Evolutionary conservation across 2,329 filamentous ascomycete genomes (phyloP), one percentile per base, ranked within the genome.

Genomic region (Penicillium sclerotiorum): DNA sequence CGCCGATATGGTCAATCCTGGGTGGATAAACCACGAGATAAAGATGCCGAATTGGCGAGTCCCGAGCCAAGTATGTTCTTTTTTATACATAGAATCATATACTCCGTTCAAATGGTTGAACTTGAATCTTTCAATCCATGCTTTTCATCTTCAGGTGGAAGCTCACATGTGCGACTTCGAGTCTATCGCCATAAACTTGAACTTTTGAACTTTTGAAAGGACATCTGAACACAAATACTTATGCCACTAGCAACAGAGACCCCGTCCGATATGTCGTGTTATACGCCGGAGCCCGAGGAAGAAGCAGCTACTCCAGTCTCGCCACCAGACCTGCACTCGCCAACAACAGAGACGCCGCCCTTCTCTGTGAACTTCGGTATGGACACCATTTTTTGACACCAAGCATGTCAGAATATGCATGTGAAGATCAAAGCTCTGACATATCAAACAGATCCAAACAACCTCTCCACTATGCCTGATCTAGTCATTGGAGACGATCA

Each of bases 221-320:
- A n/a, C n/a, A n/a, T n/a, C n/a, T n/a, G 7, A 15, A 37, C 23
- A 17, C 12, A 11, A n/a, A 30, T 42, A 32, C 33, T 39, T 22
- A 18, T 33, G 45, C 53, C 44, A 54, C 23, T 39, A 39, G 20
- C 7, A 46, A 33, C 36, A 71, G 68, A 60, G 39, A 71, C 68
- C 18, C 68, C 68, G 5, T 68, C 68, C 30, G 68, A 71, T 50
- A 71, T 71, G 67, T 68, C 64, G 33, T 71, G 67, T 52, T 70
- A 67, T 50, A 70, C 67, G 6, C 67, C 67, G 9, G 65, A 67
- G 41, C 66, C 65, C 9, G 62, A 65, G 17, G 66, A 69, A 15
- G 60, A 62, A 28, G 44, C 38, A 22, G 45, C 58, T 7, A 65
- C 65, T 6, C 54, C 67, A 20, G 60, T 65, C 27, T 67, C 67